Evolutionary conservation across 805 yeast species (phyloP), one percentile per base, ranked within the genome.

Genomic region (Schizosaccharomyces pombe): DNA sequence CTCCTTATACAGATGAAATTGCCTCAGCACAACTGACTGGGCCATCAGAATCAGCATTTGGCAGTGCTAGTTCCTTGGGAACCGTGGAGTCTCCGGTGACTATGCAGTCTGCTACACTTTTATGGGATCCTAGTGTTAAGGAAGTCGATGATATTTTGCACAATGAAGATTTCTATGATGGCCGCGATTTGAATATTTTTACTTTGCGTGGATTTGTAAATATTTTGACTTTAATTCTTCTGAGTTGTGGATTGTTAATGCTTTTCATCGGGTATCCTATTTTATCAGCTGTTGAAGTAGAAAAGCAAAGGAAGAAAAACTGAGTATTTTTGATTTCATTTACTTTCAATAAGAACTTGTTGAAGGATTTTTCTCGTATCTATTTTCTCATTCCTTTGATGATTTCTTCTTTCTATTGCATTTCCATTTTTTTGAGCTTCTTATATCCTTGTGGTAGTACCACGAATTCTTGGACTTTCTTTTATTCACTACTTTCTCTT

Each of bases 41-140:
- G 19, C 30, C 28, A 4, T 37, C 43, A 29, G 49, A 43, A 19
- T 22, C 30, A 9, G 30, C 28, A 22, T 43, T 26, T 19, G 30
- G 49, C 30, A 43, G 49, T 26, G 49, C 28, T n/a, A 4, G 28
- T 9, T 43, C 49, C 29, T 24, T 43, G 28, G 26, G 26, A 14
- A 16, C 30, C 26, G 14, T 43, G 28, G 49, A 19, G 14, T 43
- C 49, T 26, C 49, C 49, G 6, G 26, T 26, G n/a, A 28, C 49
- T 16, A 16, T 43, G 8, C 49, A 43, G 14, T 22, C 49, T 22
- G 19, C 49, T 22, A 43, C 49, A 29, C 49, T 49, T 16, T 37
- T 49, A 16, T 49, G 53, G 53, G 39, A 49, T 24, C 53, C 53
- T n/a, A 28, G 33, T 28, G 53, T 49, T 16, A 49, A 49, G 19